phyloP scores from a whole-genome alignment of 2,329 filamentous ascomycete species.

The Aspergillus pseudoglaucus region DNA sequence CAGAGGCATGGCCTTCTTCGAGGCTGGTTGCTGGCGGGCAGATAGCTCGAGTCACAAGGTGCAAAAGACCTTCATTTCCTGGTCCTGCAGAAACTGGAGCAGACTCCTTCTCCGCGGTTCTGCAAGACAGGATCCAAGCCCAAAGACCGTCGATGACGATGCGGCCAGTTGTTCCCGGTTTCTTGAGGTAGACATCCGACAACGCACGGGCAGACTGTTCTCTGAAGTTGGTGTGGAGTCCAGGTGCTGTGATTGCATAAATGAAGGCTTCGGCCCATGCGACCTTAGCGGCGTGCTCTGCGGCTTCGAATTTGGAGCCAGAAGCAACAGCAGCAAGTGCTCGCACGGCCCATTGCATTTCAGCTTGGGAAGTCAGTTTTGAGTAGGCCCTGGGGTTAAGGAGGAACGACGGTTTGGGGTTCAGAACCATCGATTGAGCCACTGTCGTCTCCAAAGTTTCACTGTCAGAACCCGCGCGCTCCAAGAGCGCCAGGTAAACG shows the following conservation, averaged over 20 bases:
- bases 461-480: conserved; percentile 50
- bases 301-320: conserved; percentile 46
- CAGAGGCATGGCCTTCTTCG: conserved; percentile 32
- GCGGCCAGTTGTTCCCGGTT: conserved; percentile 53
- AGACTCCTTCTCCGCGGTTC: conserved; percentile 69
- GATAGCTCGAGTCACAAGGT: conserved; percentile 47
- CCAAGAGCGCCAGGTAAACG: conserved; percentile 60
- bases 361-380: conserved; percentile 67
- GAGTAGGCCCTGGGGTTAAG: conserved; percentile 78
- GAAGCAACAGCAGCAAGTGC: conserved; percentile 60
- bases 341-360: conserved; percentile 68
- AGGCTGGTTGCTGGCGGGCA: conserved; percentile 24
- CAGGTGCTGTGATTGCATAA: conserved; percentile 63
- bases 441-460: conserved; percentile 44
- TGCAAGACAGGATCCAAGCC: conserved; percentile 66
- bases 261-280: conserved; percentile 82
- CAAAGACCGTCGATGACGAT: conserved; percentile 68
- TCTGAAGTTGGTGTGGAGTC: conserved; percentile 56
- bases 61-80: conserved; percentile 55
- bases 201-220: conserved; percentile 58
- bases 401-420: conserved; percentile 82
- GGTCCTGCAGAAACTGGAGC: conserved; percentile 60
- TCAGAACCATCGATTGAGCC: conserved; percentile 59
- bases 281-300: conserved; percentile 44
- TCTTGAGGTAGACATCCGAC: conserved; percentile 56